These are phyloP conservation scores for Articulospora tetracladia DNA, from an alignment of 495 filamentous ascomycete species.

Conservation along the genomic window DNA sequence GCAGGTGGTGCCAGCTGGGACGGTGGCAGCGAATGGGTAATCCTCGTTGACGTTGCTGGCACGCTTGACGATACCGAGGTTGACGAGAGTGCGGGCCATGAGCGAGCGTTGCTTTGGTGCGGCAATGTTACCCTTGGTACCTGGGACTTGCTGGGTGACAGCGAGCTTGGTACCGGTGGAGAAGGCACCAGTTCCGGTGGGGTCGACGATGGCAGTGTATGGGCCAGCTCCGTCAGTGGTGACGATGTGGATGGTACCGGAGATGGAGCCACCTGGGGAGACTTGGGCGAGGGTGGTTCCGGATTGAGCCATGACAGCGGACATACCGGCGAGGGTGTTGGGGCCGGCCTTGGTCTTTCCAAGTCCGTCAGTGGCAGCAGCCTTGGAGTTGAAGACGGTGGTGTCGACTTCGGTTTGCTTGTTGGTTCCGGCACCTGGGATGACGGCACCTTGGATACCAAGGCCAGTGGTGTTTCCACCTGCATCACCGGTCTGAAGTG, in stretches of 20 bases:
- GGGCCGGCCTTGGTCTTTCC: slow-evolving; percentile 23
- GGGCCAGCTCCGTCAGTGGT: slow-evolving; percentile 37
- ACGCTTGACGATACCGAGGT: slow-evolving; percentile 26
- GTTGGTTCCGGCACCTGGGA: slow-evolving; percentile 25
- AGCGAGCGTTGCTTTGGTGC: slow-evolving; percentile 23
- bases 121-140: slow-evolving; percentile 30
- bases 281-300: slow-evolving; percentile 35
- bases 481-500: slow-evolving; percentile 23
- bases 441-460: slow-evolving; percentile 24
- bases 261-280: slow-evolving; percentile 29
- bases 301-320: slow-evolving; percentile 30
- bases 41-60: slow-evolving; percentile 34
- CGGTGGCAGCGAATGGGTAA: slow-evolving; percentile 27
- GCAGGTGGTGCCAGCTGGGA: slow-evolving; percentile 33
- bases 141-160: slow-evolving; percentile 26
- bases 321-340: slow-evolving; percentile 22
- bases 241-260: slow-evolving; percentile 35
- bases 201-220: slow-evolving; percentile 33
- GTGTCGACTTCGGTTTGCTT: slow-evolving; percentile 25
- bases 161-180: slow-evolving; percentile 21
- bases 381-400: slow-evolving; percentile 24
- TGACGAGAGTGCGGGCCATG: slow-evolving; percentile 25
- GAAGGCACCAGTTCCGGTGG: slow-evolving; percentile 32
- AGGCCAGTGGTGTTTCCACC: slow-evolving; percentile 27
- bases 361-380: slow-evolving; percentile 18